Base-by-base conservation (phyloP, 2,329 filamentous ascomycete genomes). In the Pestalotiopsis sp. region DNA sequence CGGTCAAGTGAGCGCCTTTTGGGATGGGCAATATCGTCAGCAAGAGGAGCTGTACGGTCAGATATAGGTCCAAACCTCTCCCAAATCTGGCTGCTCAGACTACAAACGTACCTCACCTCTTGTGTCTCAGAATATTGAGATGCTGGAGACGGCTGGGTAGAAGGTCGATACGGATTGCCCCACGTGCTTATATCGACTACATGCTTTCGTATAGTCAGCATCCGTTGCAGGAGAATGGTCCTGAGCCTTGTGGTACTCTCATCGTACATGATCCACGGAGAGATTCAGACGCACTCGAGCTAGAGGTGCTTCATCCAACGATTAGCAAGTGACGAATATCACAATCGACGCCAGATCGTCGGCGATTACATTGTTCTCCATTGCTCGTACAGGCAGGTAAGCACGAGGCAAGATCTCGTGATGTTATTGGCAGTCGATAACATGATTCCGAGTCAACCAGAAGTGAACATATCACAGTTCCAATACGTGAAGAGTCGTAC, bases 1-100 rank as follows among this genome's bases (percentile, higher is more conserved):
- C 71, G 68, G 68, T 69, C 70, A 71, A 69, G 66, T 71, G 68
- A 70, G 70, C 64, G 49, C 12, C 45, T 52, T n/a, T 49, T 52
- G 1, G 45, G n/a, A 66, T 66, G 63, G n/a, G 63, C 49, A 66
- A 66, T 52, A 41, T 39, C 25, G n/a, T 36, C 36, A 27, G 59
- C 31, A 36, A 17, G 20, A 62, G 38, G 62, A 39, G 64, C 27
- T 58, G 65, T 36, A 64, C 59, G 69, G 58, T 64, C 13, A 64
- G 12, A n/a, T n/a, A 27, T n/a, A n/a, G n/a, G 39, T 20, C 39
- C 25, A 61, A 17, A 20, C 20, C 31, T 38, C 17, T n/a, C 45
- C 23, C 27, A 14, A 45, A 23, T 65, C n/a, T 36, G 36, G 39
- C 36, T 62, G 59, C 25, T 38, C 4, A 39, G 45, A 52, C 45